Evolutionary conservation across 1,139 yeast species (phyloP).

Genomic region (Scheffersomyces parashehatae): DNA sequence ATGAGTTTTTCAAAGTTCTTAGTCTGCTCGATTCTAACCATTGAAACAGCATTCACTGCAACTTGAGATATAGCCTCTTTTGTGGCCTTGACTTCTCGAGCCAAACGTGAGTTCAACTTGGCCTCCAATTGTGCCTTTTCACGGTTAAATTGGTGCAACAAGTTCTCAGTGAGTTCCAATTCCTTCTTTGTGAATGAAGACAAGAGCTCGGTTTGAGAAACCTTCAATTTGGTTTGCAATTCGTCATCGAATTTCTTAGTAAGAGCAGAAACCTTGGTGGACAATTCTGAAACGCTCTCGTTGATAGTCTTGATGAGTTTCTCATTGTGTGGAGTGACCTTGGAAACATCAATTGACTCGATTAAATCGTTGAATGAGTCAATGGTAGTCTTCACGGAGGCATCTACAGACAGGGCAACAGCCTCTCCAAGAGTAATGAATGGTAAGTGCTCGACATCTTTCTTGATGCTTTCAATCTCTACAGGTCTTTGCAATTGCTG

Average conservation of each 20-base stretch:
- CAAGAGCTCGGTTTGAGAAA: conserved; percentile 51
- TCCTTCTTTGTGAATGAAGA: conserved; percentile 58
- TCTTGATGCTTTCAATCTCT: conserved; percentile 35
- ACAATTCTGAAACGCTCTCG: conserved; percentile 32
- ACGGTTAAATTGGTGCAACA: conserved; percentile 46
- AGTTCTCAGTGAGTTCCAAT: conserved; percentile 49
- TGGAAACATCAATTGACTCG: conserved; percentile 44
- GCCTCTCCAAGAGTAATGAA: conserved; percentile 29
- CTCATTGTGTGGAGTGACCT: conserved; percentile 30
- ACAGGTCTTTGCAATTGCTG: conserved; percentile 49
- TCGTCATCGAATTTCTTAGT: conserved; percentile 46
- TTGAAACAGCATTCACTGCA: conserved; percentile 73
- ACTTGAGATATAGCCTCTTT: conserved; percentile 68
- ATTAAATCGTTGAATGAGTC: conserved; percentile 55
- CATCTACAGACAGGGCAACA: conserved; percentile 33
- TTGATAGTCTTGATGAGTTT: conserved; percentile 32
- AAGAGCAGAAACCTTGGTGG: conserved; percentile 33
- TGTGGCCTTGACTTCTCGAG: conserved; percentile 68
- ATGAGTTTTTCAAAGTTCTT: conserved; percentile 69
- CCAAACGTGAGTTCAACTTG: conserved; percentile 61
- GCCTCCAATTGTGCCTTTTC: conserved; percentile 66
- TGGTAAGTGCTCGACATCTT: conserved; percentile 36
- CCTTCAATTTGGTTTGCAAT: conserved; percentile 36
- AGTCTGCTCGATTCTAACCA: conserved; percentile 72
- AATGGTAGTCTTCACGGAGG: conserved; percentile 48